Evolutionary conservation across 352 stramenopile species (phyloP).

Genomic region (Sclerospora graminicola): DNA sequence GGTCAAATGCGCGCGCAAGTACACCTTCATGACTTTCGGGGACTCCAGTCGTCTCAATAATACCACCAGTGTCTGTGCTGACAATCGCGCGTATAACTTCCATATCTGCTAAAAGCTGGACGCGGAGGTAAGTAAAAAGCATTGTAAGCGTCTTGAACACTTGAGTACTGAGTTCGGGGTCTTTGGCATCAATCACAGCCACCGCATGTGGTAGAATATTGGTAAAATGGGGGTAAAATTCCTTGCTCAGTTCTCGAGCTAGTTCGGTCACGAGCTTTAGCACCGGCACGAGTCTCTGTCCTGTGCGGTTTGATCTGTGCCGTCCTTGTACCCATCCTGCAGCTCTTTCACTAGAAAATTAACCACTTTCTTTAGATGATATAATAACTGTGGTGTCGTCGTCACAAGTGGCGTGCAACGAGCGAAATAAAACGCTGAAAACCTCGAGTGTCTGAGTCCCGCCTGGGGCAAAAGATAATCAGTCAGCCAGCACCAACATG

Average conservation of each 20-base stretch:
- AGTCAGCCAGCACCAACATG: too few species aligned
- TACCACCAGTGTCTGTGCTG: too few species aligned
- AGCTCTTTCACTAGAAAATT: too few species aligned
- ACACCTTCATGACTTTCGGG: slow-evolving; percentile 70
- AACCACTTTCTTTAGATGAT: too few species aligned
- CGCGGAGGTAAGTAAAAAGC: slow-evolving; percentile 81
- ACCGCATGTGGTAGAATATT: too few species aligned
- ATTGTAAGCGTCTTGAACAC: slow-evolving; percentile 88
- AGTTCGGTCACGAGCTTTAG: slow-evolving; percentile 78
- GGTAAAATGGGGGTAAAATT: too few species aligned
- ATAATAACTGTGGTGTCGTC: too few species aligned
- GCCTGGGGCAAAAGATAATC: slow-evolving; percentile 70
- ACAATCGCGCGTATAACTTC: slow-evolving; percentile 77
- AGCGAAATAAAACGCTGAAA: slow-evolving; percentile 65
- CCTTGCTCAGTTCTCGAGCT: slow-evolving; percentile 72
- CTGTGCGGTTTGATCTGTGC: slow-evolving; percentile 68
- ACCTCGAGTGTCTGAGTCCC: slow-evolving; percentile 74
- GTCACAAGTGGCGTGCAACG: slow-evolving; percentile 61
- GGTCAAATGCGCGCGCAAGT: slow-evolving; percentile 62
- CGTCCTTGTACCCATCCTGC: too few species aligned
- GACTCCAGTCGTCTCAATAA: too few species aligned
- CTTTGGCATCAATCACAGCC: too few species aligned
- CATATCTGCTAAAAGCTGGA: slow-evolving; percentile 82
- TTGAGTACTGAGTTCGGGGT: slow-evolving; percentile 82
- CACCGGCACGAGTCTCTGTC: slow-evolving; percentile 56